Evolutionary conservation across 148 eudicot species (phyloP).

Genomic region (Camellia japonica): DNA sequence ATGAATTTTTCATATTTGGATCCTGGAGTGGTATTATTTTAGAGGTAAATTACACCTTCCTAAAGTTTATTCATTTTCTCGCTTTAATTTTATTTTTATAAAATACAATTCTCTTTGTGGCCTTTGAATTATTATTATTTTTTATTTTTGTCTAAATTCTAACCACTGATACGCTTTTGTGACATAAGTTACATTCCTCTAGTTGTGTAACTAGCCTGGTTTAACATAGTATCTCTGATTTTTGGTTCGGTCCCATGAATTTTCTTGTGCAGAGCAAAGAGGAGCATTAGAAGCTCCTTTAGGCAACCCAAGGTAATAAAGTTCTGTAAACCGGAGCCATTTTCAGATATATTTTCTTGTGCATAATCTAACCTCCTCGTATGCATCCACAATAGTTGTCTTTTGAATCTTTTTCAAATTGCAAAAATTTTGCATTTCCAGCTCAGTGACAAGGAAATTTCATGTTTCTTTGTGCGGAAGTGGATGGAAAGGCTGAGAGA

Average conservation of each 20-base stretch:
- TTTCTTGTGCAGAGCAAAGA: conserved; percentile 51
- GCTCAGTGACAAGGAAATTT: background rate
- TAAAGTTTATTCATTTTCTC: no score
- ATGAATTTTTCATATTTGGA: no score
- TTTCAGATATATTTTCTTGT: background rate
- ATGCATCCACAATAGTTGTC: background rate
- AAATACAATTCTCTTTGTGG: no score
- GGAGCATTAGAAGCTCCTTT: conserved; percentile 23
- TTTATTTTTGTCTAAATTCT: no score
- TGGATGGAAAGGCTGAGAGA: background rate
- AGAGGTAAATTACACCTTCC: no score
- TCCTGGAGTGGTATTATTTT: no score
- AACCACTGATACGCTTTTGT: no score
- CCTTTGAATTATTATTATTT: no score
- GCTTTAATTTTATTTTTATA: no score
- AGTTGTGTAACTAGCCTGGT: background rate
- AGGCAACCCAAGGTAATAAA: conserved; percentile 44
- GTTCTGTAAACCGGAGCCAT: background rate
- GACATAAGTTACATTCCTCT: background rate
- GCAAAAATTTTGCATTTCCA: background rate
- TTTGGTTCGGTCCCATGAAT: background rate
- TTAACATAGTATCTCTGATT: conserved; percentile 3
- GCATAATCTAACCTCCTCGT: background rate
- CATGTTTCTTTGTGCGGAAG: background rate
- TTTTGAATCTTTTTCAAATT: no score